These are phyloP conservation scores for Globisporangium cederbergense DNA, from an alignment of 352 stramenopile species.

Conservation along the genomic window DNA sequence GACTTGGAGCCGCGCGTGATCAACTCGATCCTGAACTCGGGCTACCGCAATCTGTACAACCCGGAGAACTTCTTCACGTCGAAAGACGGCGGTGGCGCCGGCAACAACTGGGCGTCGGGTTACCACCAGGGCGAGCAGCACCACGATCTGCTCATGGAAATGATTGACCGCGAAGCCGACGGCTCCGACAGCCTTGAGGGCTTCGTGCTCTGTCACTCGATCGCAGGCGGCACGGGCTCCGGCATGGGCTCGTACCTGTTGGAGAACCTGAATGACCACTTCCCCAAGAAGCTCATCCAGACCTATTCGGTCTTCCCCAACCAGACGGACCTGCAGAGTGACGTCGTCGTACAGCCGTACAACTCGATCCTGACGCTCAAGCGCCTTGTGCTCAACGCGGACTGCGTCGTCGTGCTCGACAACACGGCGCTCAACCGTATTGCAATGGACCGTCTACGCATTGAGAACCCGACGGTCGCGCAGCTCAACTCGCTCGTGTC, in stretches of 20 bases:
- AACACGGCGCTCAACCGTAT: slow-evolving; percentile 99
- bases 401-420: slow-evolving; percentile 99
- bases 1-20: slow-evolving; percentile 96
- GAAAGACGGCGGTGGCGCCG: slow-evolving; percentile 88
- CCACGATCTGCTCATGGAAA: slow-evolving; percentile 98
- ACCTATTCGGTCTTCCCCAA: slow-evolving; percentile 99
- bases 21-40: slow-evolving; percentile 90
- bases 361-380: slow-evolving; percentile 99
- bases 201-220: slow-evolving; percentile 99
- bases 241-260: slow-evolving; percentile 99
- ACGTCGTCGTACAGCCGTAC: slow-evolving; percentile 99
- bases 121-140: slow-evolving; percentile 92
- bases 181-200: slow-evolving; percentile 94
- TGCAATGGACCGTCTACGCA: slow-evolving; percentile 92
- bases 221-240: slow-evolving; percentile 97
- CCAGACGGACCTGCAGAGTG: slow-evolving; percentile 89
- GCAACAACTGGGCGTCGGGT: slow-evolving; percentile 93
- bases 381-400: slow-evolving; percentile 96
- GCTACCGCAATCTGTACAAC: slow-evolving; percentile 98
- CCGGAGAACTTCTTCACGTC: slow-evolving; percentile 98
- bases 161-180: slow-evolving; percentile 99
- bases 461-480: slow-evolving; percentile 96
- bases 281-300: slow-evolving; percentile 99
- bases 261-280: slow-evolving; percentile 99
- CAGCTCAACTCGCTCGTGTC: slow-evolving; percentile 98